Base-by-base conservation (phyloP, 1,139 yeast genomes). In the Magnusiomyces magnusii region DNA sequence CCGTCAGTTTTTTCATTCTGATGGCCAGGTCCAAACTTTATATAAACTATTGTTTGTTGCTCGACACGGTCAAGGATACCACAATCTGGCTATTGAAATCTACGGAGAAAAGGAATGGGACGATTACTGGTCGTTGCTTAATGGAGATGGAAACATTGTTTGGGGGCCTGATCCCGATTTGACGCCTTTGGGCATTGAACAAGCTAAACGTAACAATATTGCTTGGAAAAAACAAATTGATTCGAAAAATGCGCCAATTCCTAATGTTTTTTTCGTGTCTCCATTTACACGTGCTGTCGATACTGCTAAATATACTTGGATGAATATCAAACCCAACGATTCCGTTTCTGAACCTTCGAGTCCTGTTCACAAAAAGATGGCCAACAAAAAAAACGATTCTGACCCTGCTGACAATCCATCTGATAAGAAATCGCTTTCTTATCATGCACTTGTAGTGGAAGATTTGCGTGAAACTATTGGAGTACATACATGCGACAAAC, bases 61-160 rank as follows among this genome's bases (percentile, higher is more conserved):
- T 1, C 76, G 95, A 61, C 95, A 87, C 67, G 95, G 95, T 7
- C 87, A 87, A 71, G 95, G 95, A 0, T 82, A 76, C 71, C 93
- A 87, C 67, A 87, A 87, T 65, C 73, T 79, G 25, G 88, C 85
- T 1, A 80, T 81, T 54, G 74, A 73, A 31, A 78, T 79, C 62
- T 85, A 84, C 68, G 86, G 90, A 17, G 70, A 76, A 47, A 71
- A 76, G 17, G 80, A 71, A 25, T 86, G 92, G 92, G 77, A 80
- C 65, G 70, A 68, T 0, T 78, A 83, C 62, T 86, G 87, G 86
- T 76, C 86, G 25, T 76, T 75, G 61, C 63, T 80, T 52, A 78
- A 78, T 3, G 81, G 83, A 1, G 85, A 82, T 66, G 88, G 84
- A 2, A 80, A 77, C 52, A 69, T 81, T 21, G 73, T 70, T 1